Percentiles rank a stretch among this genome's conserved stretches.
Conservation (phyloP, 768 basidiomycete species). For the Lactarius sanguifluus region DNA sequence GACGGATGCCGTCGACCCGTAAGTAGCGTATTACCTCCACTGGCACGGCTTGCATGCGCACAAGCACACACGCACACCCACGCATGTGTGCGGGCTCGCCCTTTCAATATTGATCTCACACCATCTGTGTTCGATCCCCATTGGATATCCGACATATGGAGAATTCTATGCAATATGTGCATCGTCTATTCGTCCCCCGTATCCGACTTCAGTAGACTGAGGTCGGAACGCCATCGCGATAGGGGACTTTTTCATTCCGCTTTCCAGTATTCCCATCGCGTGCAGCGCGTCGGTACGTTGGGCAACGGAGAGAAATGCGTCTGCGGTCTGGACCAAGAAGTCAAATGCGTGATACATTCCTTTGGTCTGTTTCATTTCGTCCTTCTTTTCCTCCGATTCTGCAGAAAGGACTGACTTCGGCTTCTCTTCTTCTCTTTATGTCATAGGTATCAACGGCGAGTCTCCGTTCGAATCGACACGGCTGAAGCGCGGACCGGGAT, state of each 20-base stretch:
- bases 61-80: too few species aligned
- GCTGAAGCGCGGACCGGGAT: too few species aligned
- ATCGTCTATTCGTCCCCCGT: neutral
- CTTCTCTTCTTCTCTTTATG: too few species aligned
- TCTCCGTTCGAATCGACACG: too few species aligned
- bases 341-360: slow-evolving; percentile 50
- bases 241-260: slow-evolving; percentile 57
- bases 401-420: too few species aligned
- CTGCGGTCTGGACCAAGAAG: slow-evolving; percentile 51
- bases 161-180: slow-evolving; percentile 15
- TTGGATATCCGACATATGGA: slow-evolving; percentile 5
- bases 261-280: slow-evolving; percentile 50
- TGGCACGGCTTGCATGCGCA: too few species aligned
- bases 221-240: neutral
- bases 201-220: neutral
- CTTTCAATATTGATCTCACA: neutral
- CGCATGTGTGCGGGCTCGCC: too few species aligned
- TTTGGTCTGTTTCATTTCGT: slow-evolving; percentile 38
- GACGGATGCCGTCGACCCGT: slow-evolving; percentile 8
- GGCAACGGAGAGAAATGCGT: slow-evolving; percentile 58
- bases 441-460: too few species aligned
- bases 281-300: slow-evolving; percentile 47
- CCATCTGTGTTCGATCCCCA: neutral
- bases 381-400: too few species aligned
- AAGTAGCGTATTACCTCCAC: neutral